Evolutionary conservation across 192 early-diverging fungal genomes (phyloP).

Genomic region (Phycomyces nitens): DNA sequence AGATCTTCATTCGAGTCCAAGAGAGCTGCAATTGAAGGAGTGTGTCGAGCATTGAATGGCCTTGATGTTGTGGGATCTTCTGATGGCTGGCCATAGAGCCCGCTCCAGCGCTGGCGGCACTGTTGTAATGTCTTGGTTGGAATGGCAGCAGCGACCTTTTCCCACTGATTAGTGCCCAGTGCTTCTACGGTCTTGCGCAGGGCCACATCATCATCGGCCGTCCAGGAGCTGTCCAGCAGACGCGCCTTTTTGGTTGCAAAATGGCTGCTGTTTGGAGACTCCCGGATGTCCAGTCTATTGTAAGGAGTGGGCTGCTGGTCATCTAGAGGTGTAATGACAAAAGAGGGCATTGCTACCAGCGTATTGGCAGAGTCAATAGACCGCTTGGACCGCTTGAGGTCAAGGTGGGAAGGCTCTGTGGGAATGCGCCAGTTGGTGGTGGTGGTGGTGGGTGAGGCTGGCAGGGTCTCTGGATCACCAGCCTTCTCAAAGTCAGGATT

Average conservation of each 20-base stretch:
- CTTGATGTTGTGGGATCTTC: not conserved
- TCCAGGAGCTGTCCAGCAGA: slow-evolving; percentile 35
- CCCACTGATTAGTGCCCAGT: slow-evolving; percentile 40
- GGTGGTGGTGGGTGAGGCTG: not conserved
- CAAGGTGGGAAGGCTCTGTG: slow-evolving; percentile 3
- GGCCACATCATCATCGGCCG: slow-evolving; percentile 33
- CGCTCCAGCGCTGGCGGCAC: slow-evolving; percentile 45
- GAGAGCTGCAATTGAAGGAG: slow-evolving; percentile 31
- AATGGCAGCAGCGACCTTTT: slow-evolving; percentile 32
- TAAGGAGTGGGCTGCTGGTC: too few relatives aligned
- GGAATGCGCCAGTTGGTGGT: not conserved
- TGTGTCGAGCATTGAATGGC: slow-evolving; percentile 23
- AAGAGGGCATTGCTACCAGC: slow-evolving; percentile 24
- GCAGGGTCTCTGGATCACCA: too few relatives aligned
- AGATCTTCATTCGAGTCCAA: slow-evolving; percentile 14
- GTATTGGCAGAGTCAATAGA: slow-evolving; percentile 39
- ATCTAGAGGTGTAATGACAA: not conserved
- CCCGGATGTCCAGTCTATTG: too few relatives aligned
- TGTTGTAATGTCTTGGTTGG: slow-evolving; percentile 38
- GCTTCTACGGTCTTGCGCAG: slow-evolving; percentile 30
- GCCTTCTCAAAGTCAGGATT: slow-evolving; percentile 26
- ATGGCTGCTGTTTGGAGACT: too few relatives aligned
- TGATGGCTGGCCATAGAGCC: slow-evolving; percentile 1
- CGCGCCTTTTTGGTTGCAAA: not conserved
- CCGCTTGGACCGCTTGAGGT: slow-evolving; percentile 29